Percentiles rank a stretch among this genome's conserved stretches.
Conservation (phyloP, 805 yeast genomes). For the Lipomyces spencermartinsiae region DNA sequence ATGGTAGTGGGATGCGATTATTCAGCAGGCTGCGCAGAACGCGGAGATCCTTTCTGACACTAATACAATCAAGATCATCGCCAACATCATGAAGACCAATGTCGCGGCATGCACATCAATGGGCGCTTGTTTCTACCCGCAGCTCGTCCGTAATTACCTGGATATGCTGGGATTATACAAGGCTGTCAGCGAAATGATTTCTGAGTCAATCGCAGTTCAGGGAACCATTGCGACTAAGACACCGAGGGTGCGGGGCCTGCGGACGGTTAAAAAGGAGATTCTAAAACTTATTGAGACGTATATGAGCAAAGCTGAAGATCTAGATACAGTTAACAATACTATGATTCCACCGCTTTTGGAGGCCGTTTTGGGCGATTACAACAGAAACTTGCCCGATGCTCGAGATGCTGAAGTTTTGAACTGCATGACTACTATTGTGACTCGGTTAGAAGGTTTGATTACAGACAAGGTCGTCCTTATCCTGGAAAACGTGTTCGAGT, state of each 20-base stretch:
- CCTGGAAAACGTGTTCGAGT: conserved; percentile 88
- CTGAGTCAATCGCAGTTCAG: conserved; percentile 75
- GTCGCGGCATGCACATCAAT: conserved; percentile 93
- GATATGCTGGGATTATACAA: conserved; percentile 89
- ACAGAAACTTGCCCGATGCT: conserved; percentile 88
- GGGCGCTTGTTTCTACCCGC: conserved; percentile 90
- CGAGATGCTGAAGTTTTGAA: conserved; percentile 97
- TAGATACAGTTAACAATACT: conserved; percentile 81
- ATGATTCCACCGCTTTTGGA: conserved; percentile 81
- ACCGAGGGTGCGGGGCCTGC: conserved; percentile 90
- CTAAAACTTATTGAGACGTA: conserved; percentile 88
- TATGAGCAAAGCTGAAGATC: conserved; percentile 82
- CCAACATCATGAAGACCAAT: conserved; percentile 92
- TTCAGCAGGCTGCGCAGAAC: conserved; percentile 81
- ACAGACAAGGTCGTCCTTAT: conserved; percentile 89
- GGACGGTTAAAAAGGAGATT: conserved; percentile 95
- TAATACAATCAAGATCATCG: conserved; percentile 89
- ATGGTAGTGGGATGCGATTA: conserved; percentile 75
- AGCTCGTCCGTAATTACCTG: conserved; percentile 81
- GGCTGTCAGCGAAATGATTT: conserved; percentile 86
- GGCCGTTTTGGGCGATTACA: conserved; percentile 89
- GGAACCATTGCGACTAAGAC: conserved; percentile 93
- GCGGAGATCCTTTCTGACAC: conserved; percentile 69
- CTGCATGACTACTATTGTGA: conserved; percentile 89
- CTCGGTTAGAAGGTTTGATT: conserved; percentile 83